Base-by-base conservation (phyloP, 2,329 filamentous ascomycete species). In the Fusarium sp. region DNA sequence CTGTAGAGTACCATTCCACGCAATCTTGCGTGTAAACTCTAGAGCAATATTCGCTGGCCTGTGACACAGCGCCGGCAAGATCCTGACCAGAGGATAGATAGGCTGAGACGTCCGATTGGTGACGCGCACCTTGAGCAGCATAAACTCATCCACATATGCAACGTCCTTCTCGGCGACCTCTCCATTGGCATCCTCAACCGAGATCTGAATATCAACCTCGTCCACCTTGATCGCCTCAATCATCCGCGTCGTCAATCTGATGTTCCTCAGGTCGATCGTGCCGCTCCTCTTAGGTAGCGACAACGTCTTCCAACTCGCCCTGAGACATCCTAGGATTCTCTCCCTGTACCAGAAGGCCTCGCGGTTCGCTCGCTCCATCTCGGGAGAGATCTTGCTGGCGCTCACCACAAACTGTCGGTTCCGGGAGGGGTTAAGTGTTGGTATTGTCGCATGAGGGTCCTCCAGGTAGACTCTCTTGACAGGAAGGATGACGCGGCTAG, bases 301-400 rank as follows among this genome's bases (percentile, higher is more conserved):
- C 2, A 75, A 85, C 0, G 90, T 90, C 64, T 85, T 89, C 95
- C 95, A 98, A 0, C 87, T 89, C 0, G 92, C 94, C 29, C 87
- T 87, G 11, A 98, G 83, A 46, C 87, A 86, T 68, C 92, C 91
- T 4, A 98, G 87, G 2, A 98, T 88, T 78, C 90, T 91, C 80
- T 97, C 93, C 17, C 95, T 90, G 81, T 94, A 98, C 95, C 95
- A 98, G 80, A 98, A 98, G 0, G 92, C 91, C 83, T 98, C 94
- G 60, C 95, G 88, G 69, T 88, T 92, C 14, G 91, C 89, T 36
- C 93, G 90, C 83, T 98, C 95, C 49, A 89, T 89, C 72, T 96
- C 94, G 0, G 94, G 93, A 0, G 93, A 92, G 64, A 95, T 90
- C 76, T 93, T 93, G 79, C 90, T 92, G 17, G 92, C 90, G 81